phyloP scores from a whole-genome alignment of 148 eudicot genomes.

The Vaccinium myrtillus region DNA sequence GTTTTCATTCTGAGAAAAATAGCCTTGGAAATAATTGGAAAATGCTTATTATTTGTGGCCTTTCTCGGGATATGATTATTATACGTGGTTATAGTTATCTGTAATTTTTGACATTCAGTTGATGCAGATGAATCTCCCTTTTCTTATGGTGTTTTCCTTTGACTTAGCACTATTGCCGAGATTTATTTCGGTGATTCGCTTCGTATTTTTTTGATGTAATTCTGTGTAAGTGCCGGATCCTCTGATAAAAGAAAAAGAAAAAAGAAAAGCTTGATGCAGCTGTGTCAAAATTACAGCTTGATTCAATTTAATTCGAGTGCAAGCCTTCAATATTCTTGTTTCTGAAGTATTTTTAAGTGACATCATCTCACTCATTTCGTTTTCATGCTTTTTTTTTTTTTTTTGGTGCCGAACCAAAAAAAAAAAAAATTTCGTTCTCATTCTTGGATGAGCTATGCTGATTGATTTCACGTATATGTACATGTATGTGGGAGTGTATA shows the following conservation, averaged over 20 bases:
- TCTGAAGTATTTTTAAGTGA: background rate
- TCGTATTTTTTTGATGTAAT: too few species aligned
- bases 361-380: too few species aligned
- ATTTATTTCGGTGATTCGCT: too few species aligned
- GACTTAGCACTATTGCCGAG: too few species aligned
- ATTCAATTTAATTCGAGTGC: background rate
- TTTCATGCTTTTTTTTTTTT: too few species aligned
- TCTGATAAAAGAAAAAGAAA: too few species aligned
- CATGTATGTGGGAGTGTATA: background rate
- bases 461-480: background rate
- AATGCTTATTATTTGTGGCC: too few species aligned
- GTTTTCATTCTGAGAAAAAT: background rate
- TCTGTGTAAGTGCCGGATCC: too few species aligned
- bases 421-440: background rate
- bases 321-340: background rate
- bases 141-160: too few species aligned
- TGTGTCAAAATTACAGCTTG: background rate
- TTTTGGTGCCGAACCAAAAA: too few species aligned
- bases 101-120: background rate
- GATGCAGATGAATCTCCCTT: too few species aligned
- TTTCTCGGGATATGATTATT: too few species aligned
- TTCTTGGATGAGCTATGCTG: background rate
- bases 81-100: background rate
- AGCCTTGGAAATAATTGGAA: background rate
- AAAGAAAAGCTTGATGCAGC: background rate